These are phyloP conservation scores for Apophysomyces ossiformis DNA, from an alignment of 371 early-diverging fungal species.

Conservation along the genomic window DNA sequence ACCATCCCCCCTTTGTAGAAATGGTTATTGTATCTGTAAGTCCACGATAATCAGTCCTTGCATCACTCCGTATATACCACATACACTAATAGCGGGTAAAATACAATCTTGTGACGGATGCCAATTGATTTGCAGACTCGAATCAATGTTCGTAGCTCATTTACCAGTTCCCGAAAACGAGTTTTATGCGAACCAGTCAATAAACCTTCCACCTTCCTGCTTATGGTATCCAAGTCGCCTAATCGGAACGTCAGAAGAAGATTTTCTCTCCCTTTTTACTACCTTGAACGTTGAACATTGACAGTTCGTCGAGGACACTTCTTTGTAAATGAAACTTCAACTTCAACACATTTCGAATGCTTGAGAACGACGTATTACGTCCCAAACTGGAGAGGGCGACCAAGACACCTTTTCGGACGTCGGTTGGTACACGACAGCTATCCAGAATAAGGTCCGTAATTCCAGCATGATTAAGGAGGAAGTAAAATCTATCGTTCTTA, in stretches of 20 bases:
- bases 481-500: constrained; percentile 58
- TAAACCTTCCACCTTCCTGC: constrained; percentile 61
- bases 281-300: constrained; percentile 65
- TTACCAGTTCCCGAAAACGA: constrained; percentile 50
- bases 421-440: constrained; percentile 63
- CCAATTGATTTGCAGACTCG: constrained; percentile 62
- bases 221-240: constrained; percentile 58
- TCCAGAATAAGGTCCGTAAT: constrained; percentile 70
- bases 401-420: constrained; percentile 59
- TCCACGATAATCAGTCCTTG: not conserved
- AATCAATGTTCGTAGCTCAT: constrained; percentile 54
- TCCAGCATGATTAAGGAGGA: constrained; percentile 62
- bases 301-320: constrained; percentile 68
- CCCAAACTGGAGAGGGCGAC: constrained; percentile 65
- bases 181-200: constrained; percentile 57
- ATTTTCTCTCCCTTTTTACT: constrained; percentile 6
- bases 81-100: constrained; percentile 73
- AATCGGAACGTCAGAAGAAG: constrained; percentile 12
- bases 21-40: constrained; percentile 67
- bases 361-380: constrained; percentile 60
- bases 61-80: constrained; percentile 15
- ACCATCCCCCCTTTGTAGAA: constrained; percentile 77
- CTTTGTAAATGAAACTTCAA: constrained; percentile 64
- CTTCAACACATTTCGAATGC: constrained; percentile 65
- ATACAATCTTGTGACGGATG: constrained; percentile 65